Percentiles rank a stretch among this genome's conserved stretches.
Conservation (phyloP, 2,329 filamentous ascomycete genomes). For the Neonectria sp. region DNA sequence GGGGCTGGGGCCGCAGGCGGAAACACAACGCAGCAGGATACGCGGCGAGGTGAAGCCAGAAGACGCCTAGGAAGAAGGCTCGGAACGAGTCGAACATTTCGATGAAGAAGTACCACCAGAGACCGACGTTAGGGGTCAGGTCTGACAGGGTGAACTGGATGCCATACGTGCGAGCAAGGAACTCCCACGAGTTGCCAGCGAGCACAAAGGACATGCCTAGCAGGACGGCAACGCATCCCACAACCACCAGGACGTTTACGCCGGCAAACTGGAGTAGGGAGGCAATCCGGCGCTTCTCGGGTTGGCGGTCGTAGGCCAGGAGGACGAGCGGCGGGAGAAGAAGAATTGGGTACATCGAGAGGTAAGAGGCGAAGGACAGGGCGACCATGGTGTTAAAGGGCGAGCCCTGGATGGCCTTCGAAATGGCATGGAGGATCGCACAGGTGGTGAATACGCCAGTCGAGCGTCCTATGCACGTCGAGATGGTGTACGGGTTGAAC, state of each 20-base stretch:
- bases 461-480: slow-evolving; percentile 90
- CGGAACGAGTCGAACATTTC: slow-evolving; percentile 99
- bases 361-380: slow-evolving; percentile 88
- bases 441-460: slow-evolving; percentile 92
- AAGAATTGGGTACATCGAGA: slow-evolving; percentile 92
- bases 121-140: slow-evolving; percentile 92
- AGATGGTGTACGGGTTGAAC: slow-evolving; percentile 94
- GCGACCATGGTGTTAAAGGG: slow-evolving; percentile 85
- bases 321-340: slow-evolving; percentile 87
- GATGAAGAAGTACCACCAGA: slow-evolving; percentile 99
- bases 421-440: slow-evolving; percentile 87
- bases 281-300: slow-evolving; percentile 50
- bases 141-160: slow-evolving; percentile 93
- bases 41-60: slow-evolving; percentile 94
- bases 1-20: slow-evolving; percentile 85
- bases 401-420: slow-evolving; percentile 83
- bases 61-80: slow-evolving; percentile 96
- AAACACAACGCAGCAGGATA: slow-evolving; percentile 92
- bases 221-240: slow-evolving; percentile 70
- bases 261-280: slow-evolving; percentile 67
- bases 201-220: slow-evolving; percentile 81
- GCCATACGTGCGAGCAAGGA: slow-evolving; percentile 90
- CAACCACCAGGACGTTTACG: slow-evolving; percentile 67
- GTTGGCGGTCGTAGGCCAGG: slow-evolving; percentile 81
- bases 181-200: slow-evolving; percentile 87